A percentile compares a stretch with the other conserved stretches of the same genome.
Conservation (phyloP, 2,329 filamentous ascomycete genomes). For the Trichophaea hybrida region DNA sequence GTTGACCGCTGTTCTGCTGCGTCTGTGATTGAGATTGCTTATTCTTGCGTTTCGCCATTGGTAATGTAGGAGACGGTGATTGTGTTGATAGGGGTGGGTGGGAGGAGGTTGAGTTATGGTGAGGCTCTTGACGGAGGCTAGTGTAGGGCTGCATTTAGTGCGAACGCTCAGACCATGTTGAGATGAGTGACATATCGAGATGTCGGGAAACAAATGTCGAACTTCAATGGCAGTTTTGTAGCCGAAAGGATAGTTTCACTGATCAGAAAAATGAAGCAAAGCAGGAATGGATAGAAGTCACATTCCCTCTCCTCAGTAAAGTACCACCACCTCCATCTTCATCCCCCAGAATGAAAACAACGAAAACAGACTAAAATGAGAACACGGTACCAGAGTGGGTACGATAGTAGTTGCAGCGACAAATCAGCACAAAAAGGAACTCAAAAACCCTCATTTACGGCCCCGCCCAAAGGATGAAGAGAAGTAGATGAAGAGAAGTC, state of each 20-base stretch:
- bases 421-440: background rate
- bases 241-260: too few species aligned
- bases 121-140: too few species aligned
- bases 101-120: background rate
- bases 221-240: too few species aligned
- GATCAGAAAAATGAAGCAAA: too few species aligned
- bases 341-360: background rate
- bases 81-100: background rate
- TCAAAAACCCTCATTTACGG: background rate
- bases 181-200: too few species aligned
- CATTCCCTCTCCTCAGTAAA: background rate
- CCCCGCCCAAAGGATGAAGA: background rate
- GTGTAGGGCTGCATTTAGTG: too few species aligned
- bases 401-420: background rate
- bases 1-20: background rate
- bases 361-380: background rate
- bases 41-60: constrained; percentile 3
- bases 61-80: background rate
- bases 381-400: background rate
- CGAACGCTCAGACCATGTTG: too few species aligned
- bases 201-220: too few species aligned
- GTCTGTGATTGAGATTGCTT: background rate
- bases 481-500: background rate
- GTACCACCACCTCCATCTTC: background rate
- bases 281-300: background rate